Base-by-base conservation (phyloP, 2,329 filamentous ascomycete genomes). In the Dactylellina sp. region DNA sequence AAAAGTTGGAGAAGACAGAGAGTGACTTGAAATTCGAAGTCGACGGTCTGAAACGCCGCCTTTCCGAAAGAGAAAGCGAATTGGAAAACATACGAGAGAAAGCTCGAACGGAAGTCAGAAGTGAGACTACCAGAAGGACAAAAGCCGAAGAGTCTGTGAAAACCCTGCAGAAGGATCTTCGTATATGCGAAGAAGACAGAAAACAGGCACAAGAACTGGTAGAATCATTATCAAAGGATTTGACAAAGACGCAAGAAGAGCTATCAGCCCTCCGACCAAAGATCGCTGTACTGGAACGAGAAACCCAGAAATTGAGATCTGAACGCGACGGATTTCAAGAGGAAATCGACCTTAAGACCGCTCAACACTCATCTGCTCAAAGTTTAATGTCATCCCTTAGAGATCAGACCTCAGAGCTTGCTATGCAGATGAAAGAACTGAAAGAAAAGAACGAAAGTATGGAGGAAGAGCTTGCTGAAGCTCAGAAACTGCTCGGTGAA, bases 381-480 rank as follows among this genome's bases (percentile, higher is more conserved):
- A 91, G 89, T 56, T 83, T 97, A 12, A 88, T 98, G 80, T 89
- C 89, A 78, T 96, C 91, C 80, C 95, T 98, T 92, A 91, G 93
- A 74, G 93, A 97, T 78, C 93, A 98, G 82, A 90, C 90, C 0
- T 87, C 91, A 0, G 95, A 99, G 82, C 86, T 98, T 79, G 89
- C 89, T 3, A 90, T 92, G 76, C 95, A 97, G 82, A 90, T 97
- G 81, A 96, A 95, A 81, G 95, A 99, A 81, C 88, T 91, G 0
- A 89, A 91, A 75, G 88, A 89, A 55, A 89, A 92, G 76, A 90
- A 89, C 40, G 93, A 97, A 79, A 91, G 89, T 68, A 84, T 98
- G 0, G 94, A 97, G 79, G 95, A 99, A 81, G 95, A 99, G 81
- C 85, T 98, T 0, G 88, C 88, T 0, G 95, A 99, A 81, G 90